Base-by-base conservation (phyloP, 192 early-diverging fungal species). In the Allomyces javanicus region DNA sequence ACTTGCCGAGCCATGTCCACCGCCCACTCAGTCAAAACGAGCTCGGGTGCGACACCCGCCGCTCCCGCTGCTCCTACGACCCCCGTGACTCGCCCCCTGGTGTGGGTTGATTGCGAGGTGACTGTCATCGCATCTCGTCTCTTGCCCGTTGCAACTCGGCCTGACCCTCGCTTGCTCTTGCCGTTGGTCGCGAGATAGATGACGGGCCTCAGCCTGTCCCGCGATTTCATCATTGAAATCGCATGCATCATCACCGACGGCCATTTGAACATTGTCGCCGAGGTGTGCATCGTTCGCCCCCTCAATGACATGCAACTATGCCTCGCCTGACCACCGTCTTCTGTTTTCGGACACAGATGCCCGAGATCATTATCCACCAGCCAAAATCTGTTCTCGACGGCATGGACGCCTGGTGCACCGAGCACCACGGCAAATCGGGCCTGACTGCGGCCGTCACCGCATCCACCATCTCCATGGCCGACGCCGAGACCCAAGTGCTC, bases 331-430 rank as follows among this genome's bases (percentile, higher is more conserved):
- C 26, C 64, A 58, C 24, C n/a, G 19, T 61, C 9, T 43, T 67
- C 65, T 69, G 17, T 33, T 50, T 69, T 26, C 1, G 5, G 6
- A 9, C 7, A 40, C 67, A 84, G 83, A 80, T 86, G 4, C 83
- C 85, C 2, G 79, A 84, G 63, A 72, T 92, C 27, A 77, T 88
- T 44, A 87, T 93, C 69, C 81, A 83, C 67, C 89, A 90, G 66
- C 73, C 83, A 12, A 77, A 85, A 65, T 72, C 77, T 19, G 70
- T 92, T 17, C 81, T 98, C 83, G 85, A 94, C 55, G 71, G 70
- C 9, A 98, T 98, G 95, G 78, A 89, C 66, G 87, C 87, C 27
- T 97, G 95, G 93, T 91, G 93, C 74, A 83, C 71, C 27, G 69
- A 85, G 43, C 89, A 94, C 64, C 94, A 97, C 70, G 87, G 89